Evolutionary conservation across 495 filamentous ascomycete species (phyloP).

Genomic region (Schizothecium vesticola): DNA sequence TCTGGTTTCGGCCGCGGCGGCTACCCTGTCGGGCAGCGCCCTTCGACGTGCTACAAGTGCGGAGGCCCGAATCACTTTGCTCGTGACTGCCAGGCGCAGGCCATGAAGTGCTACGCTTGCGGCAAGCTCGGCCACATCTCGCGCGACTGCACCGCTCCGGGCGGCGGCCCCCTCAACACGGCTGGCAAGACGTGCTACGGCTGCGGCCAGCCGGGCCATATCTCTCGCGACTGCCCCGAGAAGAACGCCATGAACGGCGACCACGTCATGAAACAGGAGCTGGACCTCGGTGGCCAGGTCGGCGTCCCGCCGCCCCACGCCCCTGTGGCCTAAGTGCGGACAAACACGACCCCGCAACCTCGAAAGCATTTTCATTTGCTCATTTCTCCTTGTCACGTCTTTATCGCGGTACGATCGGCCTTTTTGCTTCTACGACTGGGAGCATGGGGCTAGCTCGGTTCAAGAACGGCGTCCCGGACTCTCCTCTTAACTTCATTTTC

Average conservation of each 20-base stretch:
- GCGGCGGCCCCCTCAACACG: constrained; percentile 91
- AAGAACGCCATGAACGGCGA: constrained; percentile 33
- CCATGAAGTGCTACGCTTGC: constrained; percentile 99
- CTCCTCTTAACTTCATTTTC: constrained; percentile 5
- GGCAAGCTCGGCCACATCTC: constrained; percentile 98
- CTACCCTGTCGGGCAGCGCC: constrained; percentile 55
- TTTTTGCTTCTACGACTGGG: constrained; percentile 6
- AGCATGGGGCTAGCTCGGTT: constrained; percentile 1
- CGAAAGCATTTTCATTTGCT: background rate
- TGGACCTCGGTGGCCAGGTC: constrained; percentile 26
- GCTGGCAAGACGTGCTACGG: constrained; percentile 98
- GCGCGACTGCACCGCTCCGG: constrained; percentile 94
- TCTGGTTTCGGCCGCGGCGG: constrained; percentile 48
- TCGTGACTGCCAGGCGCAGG: constrained; percentile 97
- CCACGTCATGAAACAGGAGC: constrained; percentile 22
- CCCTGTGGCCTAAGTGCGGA: background rate
- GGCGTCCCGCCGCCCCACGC: background rate
- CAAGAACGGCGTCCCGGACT: constrained; percentile 9
- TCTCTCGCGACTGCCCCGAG: constrained; percentile 88
- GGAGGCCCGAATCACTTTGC: constrained; percentile 98
- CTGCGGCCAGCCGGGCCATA: constrained; percentile 92
- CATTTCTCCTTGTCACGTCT: background rate
- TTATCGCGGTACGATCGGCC: background rate
- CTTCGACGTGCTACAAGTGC: constrained; percentile 98
- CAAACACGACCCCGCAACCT: background rate